Evolutionary conservation across 257 asterid genomes (phyloP), one percentile per base, ranked within the genome.

Genomic region (Linaria vulgaris): DNA sequence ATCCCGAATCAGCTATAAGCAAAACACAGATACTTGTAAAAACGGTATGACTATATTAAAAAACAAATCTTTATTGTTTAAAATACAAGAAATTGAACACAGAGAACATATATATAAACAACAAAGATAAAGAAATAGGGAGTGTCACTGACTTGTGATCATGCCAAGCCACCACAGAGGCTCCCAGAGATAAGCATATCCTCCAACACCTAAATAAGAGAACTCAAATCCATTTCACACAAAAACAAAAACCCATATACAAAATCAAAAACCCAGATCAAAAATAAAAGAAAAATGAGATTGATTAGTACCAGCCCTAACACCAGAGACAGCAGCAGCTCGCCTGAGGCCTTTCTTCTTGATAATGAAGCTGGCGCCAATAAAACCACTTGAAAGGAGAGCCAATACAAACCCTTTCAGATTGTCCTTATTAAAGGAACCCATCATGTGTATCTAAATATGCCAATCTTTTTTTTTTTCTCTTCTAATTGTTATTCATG

Each of bases 161-260:
- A 90, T 82, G 61, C 97, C 96, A 56, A 83, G 25, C 97, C 96
- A 87, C 95, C 97, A 90, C 8, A 85, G 90, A 69, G 97, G 96
- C 83, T 90, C 97, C 79, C 70, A 27, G 34, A 90, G 83, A 83
- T 90, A 90, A 3, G 97, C 46, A 80, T 80, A 78, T 1, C 97
- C 92, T 11, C 96, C 97, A 69, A 78, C 79, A 60, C 97, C 97
- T 90, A 64, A 34, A 5, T 11, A 21, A 17, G n/a, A n/a, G n/a
- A 51, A 51, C 34, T 49, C 43, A 47, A 1, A 5, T 11, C 30
- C n/a, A 66, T 66, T 25, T 41, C 9, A 6, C 14, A 24, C 24
- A 70, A 56, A 57, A 57, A 44, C 6, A 14, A 53, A 67, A 64
- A 23, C 63, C 61, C 19, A 52, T 24, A 48, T 41, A 43, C 24